A percentile compares a stretch with the other conserved stretches of the same genome.
Conservation (phyloP, 768 basidiomycete species). For the Suillus clintonianus region DNA sequence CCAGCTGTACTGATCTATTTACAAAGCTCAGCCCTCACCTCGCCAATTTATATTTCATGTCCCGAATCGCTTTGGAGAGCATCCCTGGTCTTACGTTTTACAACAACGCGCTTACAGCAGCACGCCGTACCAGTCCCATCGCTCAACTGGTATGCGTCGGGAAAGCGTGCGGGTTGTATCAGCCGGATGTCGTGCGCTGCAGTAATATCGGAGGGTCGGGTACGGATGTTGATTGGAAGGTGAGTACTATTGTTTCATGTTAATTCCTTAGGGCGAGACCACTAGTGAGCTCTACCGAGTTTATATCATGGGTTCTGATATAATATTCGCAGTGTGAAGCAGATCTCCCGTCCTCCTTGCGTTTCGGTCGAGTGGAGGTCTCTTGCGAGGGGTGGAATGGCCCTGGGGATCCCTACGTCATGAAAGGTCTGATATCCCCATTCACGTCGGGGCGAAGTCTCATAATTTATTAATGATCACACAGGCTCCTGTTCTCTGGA, state of each 20-base stretch:
- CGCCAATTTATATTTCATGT: slow-evolving; percentile 41
- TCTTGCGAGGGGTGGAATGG: slow-evolving; percentile 90
- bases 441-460: not conserved
- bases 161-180: slow-evolving; percentile 71
- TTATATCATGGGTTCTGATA: slow-evolving; percentile 8
- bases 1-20: not conserved
- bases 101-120: slow-evolving; percentile 61
- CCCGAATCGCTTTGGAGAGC: slow-evolving; percentile 68
- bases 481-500: slow-evolving; percentile 86
- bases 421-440: slow-evolving; percentile 62
- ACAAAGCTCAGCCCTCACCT: too few species aligned
- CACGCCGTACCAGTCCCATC: slow-evolving; percentile 67
- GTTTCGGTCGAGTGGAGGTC: slow-evolving; percentile 84
- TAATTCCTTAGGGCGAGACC: not conserved
- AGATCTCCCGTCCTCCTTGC: slow-evolving; percentile 78
- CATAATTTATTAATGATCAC: not conserved
- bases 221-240: slow-evolving; percentile 90
- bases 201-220: slow-evolving; percentile 76
- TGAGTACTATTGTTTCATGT: slow-evolving; percentile 27
- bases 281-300: not conserved
- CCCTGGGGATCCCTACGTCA: slow-evolving; percentile 80
- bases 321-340: slow-evolving; percentile 71
- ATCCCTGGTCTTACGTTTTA: slow-evolving; percentile 82
- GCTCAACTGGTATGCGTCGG: slow-evolving; percentile 83
- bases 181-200: slow-evolving; percentile 87